Percentiles rank a stretch among this genome's conserved stretches.
These are phyloP conservation scores for Pyronema omphalodes DNA, from an alignment of 495 filamentous ascomycete species.

Conservation along the genomic window DNA sequence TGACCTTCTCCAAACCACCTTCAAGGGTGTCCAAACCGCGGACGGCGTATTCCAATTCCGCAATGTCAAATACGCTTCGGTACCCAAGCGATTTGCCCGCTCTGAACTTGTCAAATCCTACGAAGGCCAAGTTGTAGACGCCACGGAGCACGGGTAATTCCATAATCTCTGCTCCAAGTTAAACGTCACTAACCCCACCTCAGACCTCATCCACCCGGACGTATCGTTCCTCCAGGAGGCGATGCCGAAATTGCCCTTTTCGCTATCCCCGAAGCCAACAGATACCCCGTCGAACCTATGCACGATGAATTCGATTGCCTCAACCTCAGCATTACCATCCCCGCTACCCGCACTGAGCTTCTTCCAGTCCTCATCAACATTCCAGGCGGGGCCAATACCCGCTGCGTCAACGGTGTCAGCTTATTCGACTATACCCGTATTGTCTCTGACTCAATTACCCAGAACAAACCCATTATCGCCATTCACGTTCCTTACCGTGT, in stretches of 20 bases:
- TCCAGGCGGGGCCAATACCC: background rate
- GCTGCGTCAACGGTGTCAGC: background rate
- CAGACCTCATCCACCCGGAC: background rate
- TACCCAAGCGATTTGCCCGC: background rate
- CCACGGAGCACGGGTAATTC: background rate
- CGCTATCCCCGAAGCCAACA: background rate
- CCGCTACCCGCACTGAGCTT: background rate
- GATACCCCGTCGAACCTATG: background rate
- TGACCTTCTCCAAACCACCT: background rate
- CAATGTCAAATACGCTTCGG: background rate
- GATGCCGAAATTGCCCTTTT: background rate
- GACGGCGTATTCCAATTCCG: background rate
- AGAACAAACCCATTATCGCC: background rate
- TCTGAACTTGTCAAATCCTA: background rate
- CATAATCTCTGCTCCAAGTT: background rate
- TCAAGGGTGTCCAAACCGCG: background rate
- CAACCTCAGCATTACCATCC: background rate
- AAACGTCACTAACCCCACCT: background rate
- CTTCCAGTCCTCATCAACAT: background rate
- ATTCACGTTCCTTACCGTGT: conserved; percentile 1
- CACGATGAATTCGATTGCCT: background rate
- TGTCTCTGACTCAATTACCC: background rate
- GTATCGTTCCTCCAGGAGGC: background rate
- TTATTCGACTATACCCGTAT: background rate
- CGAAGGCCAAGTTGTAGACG: background rate